Evolutionary conservation across 2,329 filamentous ascomycete genomes (phyloP), one percentile per base, ranked within the genome.

Genomic region (Cyclaneusma minus): DNA sequence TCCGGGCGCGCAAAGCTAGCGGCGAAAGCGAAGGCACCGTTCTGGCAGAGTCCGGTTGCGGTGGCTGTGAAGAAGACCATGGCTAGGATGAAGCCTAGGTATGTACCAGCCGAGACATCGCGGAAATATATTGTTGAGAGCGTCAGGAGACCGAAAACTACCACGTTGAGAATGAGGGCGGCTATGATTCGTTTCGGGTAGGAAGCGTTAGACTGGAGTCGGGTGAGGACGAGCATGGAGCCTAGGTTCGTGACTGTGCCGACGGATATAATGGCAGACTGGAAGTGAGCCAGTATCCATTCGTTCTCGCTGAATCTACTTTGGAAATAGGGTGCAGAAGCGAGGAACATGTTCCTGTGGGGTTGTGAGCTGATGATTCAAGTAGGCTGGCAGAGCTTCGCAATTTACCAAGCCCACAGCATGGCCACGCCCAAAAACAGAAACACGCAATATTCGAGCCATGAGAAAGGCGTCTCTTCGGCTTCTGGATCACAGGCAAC

Each of bases 301-400:
- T 68, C 55, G 46, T 75, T 69, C 33, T 64, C 61, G 23, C 64
- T 56, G 51, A 95, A 92, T 39, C 87, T 82, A 25, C 61, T 63
- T 44, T 85, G 73, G 55, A 95, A 94, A 59, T 95, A 95, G 4
- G 87, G 83, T 2, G 83, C 82, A 6, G 87, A 84, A 23, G 89
- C 87, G 40, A 95, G 69, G 51, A 95, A 94, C 87, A 94, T 94
- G 58, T 95, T 95, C 83, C 83, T 87, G 38, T 10, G 22, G 21
- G 22, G 27, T 23, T 23, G 10, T 17, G 6, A 9, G 6, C 14
- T 10, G 12, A n/a, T 14, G 17, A 16, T 14, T 9, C 4, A n/a
- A 19, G 11, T 43, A 24, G 40, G 35, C 11, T 22, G 28, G 4
- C n/a, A 30, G 12, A 15, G 10, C 7, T 5, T 13, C 21, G 21